phyloP scores from a whole-genome alignment of 352 stramenopile species.

The Phytopythium cucurbitacearum region DNA sequence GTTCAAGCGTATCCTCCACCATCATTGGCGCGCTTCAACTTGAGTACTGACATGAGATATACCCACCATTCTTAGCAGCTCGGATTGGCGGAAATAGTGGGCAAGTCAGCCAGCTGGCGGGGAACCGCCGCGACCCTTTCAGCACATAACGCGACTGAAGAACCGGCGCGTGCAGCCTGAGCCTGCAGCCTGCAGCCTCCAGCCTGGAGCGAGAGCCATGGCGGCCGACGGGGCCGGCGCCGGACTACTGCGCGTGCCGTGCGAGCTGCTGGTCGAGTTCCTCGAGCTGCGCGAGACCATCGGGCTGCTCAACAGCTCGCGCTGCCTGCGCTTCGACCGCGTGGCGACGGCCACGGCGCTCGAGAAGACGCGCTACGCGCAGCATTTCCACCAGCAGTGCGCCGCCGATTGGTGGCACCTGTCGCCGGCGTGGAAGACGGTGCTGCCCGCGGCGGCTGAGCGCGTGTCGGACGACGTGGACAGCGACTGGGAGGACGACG shows the following conservation, averaged over 20 bases:
- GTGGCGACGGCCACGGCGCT: constrained; percentile 38
- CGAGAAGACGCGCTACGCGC: constrained; percentile 39
- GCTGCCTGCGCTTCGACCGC: constrained; percentile 29
- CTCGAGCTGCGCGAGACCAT: constrained; percentile 41
- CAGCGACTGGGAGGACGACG: constrained; percentile 47
- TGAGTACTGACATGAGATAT: too few species aligned
- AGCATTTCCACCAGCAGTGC: constrained; percentile 52
- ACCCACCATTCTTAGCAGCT: too few species aligned
- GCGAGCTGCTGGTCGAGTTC: constrained; percentile 36
- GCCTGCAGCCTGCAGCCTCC: too few species aligned
- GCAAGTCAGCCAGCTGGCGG: too few species aligned
- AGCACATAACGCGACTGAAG: too few species aligned
- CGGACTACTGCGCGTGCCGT: constrained; percentile 23
- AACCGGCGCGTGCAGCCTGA: too few species aligned
- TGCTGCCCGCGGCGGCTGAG: constrained; percentile 5
- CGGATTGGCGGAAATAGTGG: too few species aligned
- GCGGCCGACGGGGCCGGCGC: background rate
- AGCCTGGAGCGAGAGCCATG: too few species aligned
- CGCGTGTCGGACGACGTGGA: constrained; percentile 23
- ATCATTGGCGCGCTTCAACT: too few species aligned
- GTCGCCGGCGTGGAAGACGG: constrained; percentile 31
- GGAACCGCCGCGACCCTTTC: too few species aligned
- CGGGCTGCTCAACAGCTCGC: constrained; percentile 41
- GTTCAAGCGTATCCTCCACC: too few species aligned
- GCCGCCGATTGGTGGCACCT: constrained; percentile 53